Conservation (phyloP, 495 filamentous ascomycete species). For the Cetradonia linearis region DNA sequence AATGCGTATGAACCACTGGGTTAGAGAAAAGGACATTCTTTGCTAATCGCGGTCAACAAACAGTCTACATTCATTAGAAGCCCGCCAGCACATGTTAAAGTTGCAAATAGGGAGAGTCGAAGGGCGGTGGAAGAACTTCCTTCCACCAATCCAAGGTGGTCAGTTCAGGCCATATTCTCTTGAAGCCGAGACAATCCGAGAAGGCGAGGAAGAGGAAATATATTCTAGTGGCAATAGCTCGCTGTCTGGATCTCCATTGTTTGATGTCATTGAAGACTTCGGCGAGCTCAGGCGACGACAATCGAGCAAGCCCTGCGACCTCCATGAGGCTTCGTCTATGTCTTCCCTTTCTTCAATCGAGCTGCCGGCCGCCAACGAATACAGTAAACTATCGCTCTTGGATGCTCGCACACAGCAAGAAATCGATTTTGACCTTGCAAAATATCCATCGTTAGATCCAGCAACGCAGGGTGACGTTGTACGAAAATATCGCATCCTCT, state of each 20-base stretch:
- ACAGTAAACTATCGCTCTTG: conserved; percentile 51
- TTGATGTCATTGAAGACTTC: conserved; percentile 44
- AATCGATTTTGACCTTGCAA: conserved; percentile 64
- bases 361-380: conserved; percentile 33
- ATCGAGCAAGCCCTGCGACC: conserved; percentile 20
- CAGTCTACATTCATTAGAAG: conserved; percentile 76
- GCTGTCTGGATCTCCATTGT: conserved; percentile 52
- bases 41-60: conserved; percentile 14
- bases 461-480: conserved; percentile 70
- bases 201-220: conserved; percentile 33
- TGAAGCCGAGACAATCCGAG: conserved; percentile 17
- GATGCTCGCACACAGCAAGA: conserved; percentile 66
- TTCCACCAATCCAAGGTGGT: conserved; percentile 88
- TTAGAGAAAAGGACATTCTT: not conserved
- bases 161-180: conserved; percentile 55
- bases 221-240: conserved; percentile 37
- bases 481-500: conserved; percentile 65
- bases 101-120: conserved; percentile 80
- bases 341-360: conserved; percentile 39
- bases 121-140: conserved; percentile 77
- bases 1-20: conserved; percentile 55
- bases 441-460: conserved; percentile 71
- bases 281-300: conserved; percentile 30
- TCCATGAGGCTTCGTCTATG: conserved; percentile 27
- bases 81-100: conserved; percentile 62